phyloP scores from a whole-genome alignment of 805 yeast genomes.

The Kodamaea jinghongensis region DNA sequence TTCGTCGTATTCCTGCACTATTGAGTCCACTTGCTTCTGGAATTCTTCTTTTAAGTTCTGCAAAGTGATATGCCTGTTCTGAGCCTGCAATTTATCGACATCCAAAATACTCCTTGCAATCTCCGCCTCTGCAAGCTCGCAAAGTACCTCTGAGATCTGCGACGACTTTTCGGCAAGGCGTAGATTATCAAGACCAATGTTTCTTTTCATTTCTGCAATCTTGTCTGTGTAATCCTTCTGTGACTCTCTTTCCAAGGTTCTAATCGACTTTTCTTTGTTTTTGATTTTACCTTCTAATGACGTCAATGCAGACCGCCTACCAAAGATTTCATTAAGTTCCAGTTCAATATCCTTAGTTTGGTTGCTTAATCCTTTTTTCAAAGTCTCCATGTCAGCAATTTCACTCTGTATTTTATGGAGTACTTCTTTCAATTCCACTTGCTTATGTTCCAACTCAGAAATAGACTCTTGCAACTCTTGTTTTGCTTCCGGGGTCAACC shows the following conservation, averaged over 20 bases:
- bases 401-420: slow-evolving; percentile 17
- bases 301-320: slow-evolving; percentile 16
- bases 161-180: slow-evolving; percentile 17
- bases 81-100: slow-evolving; percentile 15
- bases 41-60: slow-evolving; percentile 26
- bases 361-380: slow-evolving; percentile 11
- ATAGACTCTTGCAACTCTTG: slow-evolving; percentile 12
- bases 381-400: slow-evolving; percentile 14
- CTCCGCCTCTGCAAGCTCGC: slow-evolving; percentile 18
- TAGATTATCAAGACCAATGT: slow-evolving; percentile 21
- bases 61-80: slow-evolving; percentile 21
- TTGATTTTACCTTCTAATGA: slow-evolving; percentile 22
- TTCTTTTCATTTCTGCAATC: slow-evolving; percentile 29
- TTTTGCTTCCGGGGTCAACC: slow-evolving; percentile 29
- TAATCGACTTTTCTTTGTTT: slow-evolving; percentile 25
- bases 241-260: slow-evolving; percentile 35
- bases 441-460: slow-evolving; percentile 9
- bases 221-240: slow-evolving; percentile 42
- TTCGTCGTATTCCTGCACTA: slow-evolving; percentile 30
- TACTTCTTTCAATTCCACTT: slow-evolving; percentile 12
- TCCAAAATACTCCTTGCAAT: slow-evolving; percentile 15
- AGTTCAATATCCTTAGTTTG: slow-evolving; percentile 10
- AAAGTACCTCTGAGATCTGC: slow-evolving; percentile 22
- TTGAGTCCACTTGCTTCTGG: slow-evolving; percentile 21
- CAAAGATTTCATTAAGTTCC: slow-evolving; percentile 10